A percentile compares a stretch with the other conserved stretches of the same genome.
phyloP scores from a whole-genome alignment of 805 yeast genomes.

The Isabelozyma gotoi region DNA sequence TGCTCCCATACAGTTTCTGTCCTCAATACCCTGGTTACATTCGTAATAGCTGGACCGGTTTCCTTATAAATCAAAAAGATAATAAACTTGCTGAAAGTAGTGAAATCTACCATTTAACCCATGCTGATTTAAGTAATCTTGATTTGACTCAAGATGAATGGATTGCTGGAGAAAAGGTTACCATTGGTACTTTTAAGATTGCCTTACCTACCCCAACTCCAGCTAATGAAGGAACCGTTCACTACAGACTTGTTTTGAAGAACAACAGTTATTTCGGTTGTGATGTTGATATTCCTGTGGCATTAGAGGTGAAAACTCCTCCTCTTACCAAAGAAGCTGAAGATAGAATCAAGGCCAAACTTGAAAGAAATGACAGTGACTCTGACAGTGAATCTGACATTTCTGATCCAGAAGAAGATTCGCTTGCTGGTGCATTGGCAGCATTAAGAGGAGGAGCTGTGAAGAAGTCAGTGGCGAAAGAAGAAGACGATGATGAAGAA shows the following conservation, averaged over 20 bases:
- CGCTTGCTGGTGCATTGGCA: slow-evolving; percentile 74
- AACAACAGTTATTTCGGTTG: slow-evolving; percentile 79
- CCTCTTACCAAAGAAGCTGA: slow-evolving; percentile 24
- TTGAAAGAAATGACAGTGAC: slow-evolving; percentile 34
- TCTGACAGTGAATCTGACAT: slow-evolving; percentile 54
- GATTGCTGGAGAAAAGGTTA: slow-evolving; percentile 42
- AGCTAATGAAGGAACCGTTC: slow-evolving; percentile 58
- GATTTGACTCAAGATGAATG: slow-evolving; percentile 52
- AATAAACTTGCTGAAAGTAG: slow-evolving; percentile 67
- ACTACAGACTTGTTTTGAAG: slow-evolving; percentile 68
- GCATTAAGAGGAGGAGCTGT: slow-evolving; percentile 63
- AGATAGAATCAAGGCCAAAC: slow-evolving; percentile 14
- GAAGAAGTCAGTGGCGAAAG: slow-evolving; percentile 27
- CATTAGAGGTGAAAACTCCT: slow-evolving; percentile 62
- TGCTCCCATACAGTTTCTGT: slow-evolving; percentile 61
- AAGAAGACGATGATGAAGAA: slow-evolving; percentile 36
- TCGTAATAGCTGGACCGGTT: slow-evolving; percentile 63
- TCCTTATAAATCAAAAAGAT: slow-evolving; percentile 73
- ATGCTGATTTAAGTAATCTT: slow-evolving; percentile 57
- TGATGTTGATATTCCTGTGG: slow-evolving; percentile 71
- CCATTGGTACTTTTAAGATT: slow-evolving; percentile 72
- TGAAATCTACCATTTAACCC: slow-evolving; percentile 52
- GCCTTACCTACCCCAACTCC: slow-evolving; percentile 79
- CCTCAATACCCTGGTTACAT: slow-evolving; percentile 70
- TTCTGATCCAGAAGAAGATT: slow-evolving; percentile 72